These are phyloP conservation scores for Novakomyces olei DNA, from an alignment of 805 yeast genomes.

Conservation along the genomic window DNA sequence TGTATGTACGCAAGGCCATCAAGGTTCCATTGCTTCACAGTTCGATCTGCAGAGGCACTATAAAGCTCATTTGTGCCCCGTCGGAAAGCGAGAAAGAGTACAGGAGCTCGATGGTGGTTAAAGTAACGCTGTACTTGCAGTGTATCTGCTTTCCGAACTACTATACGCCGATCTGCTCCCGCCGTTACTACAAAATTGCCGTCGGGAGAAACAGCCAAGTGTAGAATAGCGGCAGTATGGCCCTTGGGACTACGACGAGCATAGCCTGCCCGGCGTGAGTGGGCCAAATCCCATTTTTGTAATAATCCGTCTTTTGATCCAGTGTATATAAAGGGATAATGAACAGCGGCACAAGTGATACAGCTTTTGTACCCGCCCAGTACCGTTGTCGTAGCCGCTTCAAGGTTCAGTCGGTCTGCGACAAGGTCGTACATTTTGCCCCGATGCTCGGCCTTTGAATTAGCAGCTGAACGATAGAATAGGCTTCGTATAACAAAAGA, in stretches of 20 bases:
- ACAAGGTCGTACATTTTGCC: no score
- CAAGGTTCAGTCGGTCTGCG: conserved; percentile 6
- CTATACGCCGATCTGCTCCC: conserved; percentile 57
- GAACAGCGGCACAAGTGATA: conserved; percentile 23
- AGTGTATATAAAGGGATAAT: conserved; percentile 45
- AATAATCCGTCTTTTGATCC: conserved; percentile 63
- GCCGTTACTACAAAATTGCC: conserved; percentile 83
- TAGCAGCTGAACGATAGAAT: no score
- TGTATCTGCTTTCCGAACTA: conserved; percentile 69
- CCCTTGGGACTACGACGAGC: conserved; percentile 34
- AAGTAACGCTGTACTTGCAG: conserved; percentile 55
- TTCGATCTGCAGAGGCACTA: conserved; percentile 81
- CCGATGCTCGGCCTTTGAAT: no score
- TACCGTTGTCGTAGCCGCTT: not conserved
- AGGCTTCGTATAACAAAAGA: no score
- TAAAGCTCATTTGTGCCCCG: conserved; percentile 64
- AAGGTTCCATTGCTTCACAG: conserved; percentile 67
- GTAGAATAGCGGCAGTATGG: conserved; percentile 52
- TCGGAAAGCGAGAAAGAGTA: conserved; percentile 55
- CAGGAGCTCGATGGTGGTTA: conserved; percentile 49
- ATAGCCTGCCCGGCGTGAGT: conserved; percentile 12
- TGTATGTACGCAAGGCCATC: conserved; percentile 78
- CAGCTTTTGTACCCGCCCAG: conserved; percentile 1
- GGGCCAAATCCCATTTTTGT: conserved; percentile 49
- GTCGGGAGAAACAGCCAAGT: conserved; percentile 69